Evolutionary conservation across 2,329 filamentous ascomycete species (phyloP).

Genomic region (Claviceps africana): DNA sequence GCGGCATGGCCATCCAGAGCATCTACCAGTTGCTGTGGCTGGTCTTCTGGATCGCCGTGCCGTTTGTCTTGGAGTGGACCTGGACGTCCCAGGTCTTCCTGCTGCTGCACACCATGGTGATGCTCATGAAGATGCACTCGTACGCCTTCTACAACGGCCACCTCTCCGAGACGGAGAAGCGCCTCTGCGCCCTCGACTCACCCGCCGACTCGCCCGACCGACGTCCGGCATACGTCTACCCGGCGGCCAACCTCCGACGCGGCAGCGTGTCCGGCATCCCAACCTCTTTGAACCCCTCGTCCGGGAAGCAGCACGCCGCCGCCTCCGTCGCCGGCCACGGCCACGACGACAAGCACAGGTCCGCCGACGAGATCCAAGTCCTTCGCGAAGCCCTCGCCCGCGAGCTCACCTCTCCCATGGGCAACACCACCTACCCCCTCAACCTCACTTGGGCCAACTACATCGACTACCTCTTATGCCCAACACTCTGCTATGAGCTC

Average conservation of each 20-base stretch:
- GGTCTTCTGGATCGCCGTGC: constrained; percentile 66
- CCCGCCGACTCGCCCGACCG: constrained; percentile 48
- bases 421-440: constrained; percentile 75
- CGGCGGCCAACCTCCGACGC: constrained; percentile 38
- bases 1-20: constrained; percentile 74
- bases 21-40: constrained; percentile 71
- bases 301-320: constrained; percentile 1
- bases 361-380: constrained; percentile 42
- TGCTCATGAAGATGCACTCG: constrained; percentile 99
- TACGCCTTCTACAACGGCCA: constrained; percentile 98
- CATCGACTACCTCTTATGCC: constrained; percentile 75
- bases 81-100: constrained; percentile 97
- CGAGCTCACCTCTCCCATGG: constrained; percentile 82
- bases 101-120: constrained; percentile 73
- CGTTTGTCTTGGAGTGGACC: constrained; percentile 77
- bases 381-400: constrained; percentile 77
- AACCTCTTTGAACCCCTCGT: constrained; percentile 6
- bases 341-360: constrained; percentile 9
- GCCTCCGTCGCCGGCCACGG: neutral
- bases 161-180: constrained; percentile 71
- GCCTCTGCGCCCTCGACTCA: constrained; percentile 64
- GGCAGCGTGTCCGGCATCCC: constrained; percentile 23
- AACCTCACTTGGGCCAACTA: constrained; percentile 80
- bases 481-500: constrained; percentile 92
- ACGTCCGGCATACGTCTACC: constrained; percentile 64